Conservation (phyloP, 2,329 filamentous ascomycete species). For the Alternaria sp. region DNA sequence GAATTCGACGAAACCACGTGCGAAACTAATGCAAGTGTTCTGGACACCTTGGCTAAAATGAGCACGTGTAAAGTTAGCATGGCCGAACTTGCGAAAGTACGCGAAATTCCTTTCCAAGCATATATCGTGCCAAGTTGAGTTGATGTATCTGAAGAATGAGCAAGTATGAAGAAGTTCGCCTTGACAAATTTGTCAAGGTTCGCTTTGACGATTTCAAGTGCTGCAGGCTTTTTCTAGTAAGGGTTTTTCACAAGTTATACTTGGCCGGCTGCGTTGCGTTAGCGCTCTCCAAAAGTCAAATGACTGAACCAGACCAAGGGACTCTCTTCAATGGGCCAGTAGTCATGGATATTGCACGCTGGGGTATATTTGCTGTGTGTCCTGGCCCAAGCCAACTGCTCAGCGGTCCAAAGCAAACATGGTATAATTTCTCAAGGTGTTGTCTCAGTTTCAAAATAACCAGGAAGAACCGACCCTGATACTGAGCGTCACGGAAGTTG, state of each 20-base stretch:
- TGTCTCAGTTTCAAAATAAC: neutral
- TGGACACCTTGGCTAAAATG: neutral
- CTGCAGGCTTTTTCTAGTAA: slow-evolving; percentile 4
- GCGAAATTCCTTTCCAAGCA: neutral
- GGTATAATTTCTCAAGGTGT: slow-evolving; percentile 15
- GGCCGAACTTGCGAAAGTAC: neutral
- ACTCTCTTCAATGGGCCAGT: slow-evolving; percentile 17
- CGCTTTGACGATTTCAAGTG: slow-evolving; percentile 14
- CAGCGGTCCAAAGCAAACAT: slow-evolving; percentile 31
- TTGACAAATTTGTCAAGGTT: slow-evolving; percentile 21
- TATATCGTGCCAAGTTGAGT: neutral
- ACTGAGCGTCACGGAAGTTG: too few relatives aligned
- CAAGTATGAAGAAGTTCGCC: slow-evolving; percentile 25
- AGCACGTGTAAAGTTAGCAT: neutral
- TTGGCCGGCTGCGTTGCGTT: neutral
- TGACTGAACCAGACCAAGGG: slow-evolving; percentile 32
- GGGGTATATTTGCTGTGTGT: slow-evolving; percentile 8
- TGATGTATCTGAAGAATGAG: neutral
- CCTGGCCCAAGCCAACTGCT: slow-evolving; percentile 25
- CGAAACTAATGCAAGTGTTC: neutral
- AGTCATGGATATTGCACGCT: slow-evolving; percentile 1
- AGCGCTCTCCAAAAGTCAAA: slow-evolving; percentile 22
- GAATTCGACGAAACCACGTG: neutral
- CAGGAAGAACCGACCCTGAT: neutral
- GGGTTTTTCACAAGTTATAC: slow-evolving; percentile 17